Evolutionary conservation across 2,329 filamentous ascomycete species (phyloP).

Genomic region (Pseudogymnoascus sp.): DNA sequence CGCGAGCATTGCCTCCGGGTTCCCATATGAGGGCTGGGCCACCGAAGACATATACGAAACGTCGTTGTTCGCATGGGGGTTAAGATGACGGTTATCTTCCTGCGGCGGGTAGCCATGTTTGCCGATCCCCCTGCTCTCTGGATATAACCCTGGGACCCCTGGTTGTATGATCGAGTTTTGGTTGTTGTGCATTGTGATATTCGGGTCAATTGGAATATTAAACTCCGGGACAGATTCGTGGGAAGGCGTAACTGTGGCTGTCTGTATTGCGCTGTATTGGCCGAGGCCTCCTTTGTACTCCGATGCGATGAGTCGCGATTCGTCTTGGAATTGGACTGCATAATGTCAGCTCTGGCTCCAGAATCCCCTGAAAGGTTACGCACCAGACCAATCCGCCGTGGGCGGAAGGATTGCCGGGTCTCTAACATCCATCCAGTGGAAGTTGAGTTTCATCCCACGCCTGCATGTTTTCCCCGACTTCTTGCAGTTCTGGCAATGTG

Average conservation of each 20-base stretch:
- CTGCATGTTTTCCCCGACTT: constrained; percentile 84
- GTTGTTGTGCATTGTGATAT: constrained; percentile 12
- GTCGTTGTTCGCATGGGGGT: constrained; percentile 25
- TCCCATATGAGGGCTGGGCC: constrained; percentile 31
- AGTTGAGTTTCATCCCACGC: constrained; percentile 80
- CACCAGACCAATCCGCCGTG: constrained; percentile 58
- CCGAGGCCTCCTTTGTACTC: constrained; percentile 76
- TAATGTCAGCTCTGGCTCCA: not conserved
- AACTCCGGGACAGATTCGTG: constrained; percentile 23
- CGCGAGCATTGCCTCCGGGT: constrained; percentile 27
- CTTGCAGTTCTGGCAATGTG: constrained; percentile 66
- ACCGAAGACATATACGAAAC: constrained; percentile 32
- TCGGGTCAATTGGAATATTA: constrained; percentile 16
- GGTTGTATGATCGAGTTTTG: constrained; percentile 25
- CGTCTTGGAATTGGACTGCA: constrained; percentile 70
- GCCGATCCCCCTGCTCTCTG: constrained; percentile 19
- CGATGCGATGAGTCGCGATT: constrained; percentile 81
- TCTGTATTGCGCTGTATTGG: constrained; percentile 45
- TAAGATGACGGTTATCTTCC: constrained; percentile 26
- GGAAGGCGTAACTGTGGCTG: constrained; percentile 33
- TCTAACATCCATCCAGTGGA: constrained; percentile 75
- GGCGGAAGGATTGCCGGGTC: constrained; percentile 53
- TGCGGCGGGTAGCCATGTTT: constrained; percentile 22
- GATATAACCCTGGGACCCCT: constrained; percentile 18
- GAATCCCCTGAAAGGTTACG: constrained; percentile 8